Conservation (phyloP, 2,329 filamentous ascomycete genomes). For the Aureobasidium subglaciale region DNA sequence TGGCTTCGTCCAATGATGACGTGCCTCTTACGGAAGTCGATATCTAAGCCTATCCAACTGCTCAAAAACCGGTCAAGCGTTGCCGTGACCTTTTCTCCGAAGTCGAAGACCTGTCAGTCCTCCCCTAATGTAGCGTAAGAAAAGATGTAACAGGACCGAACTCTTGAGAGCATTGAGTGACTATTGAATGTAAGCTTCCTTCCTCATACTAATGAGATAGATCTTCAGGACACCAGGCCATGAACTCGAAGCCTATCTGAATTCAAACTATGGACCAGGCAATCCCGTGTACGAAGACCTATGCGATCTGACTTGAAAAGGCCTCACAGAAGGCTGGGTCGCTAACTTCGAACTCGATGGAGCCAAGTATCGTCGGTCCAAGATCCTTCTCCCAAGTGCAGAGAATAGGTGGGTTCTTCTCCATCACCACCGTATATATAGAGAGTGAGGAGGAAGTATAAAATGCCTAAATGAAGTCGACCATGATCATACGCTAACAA, state of each 20-base stretch:
- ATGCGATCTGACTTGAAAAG: conserved; percentile 22
- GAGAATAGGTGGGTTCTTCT: conserved; percentile 47
- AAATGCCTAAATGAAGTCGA: too few relatives aligned
- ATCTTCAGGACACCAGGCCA: conserved; percentile 25
- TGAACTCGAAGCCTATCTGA: conserved; percentile 25
- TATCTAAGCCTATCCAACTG: not conserved
- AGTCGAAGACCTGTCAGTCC: conserved; percentile 25
- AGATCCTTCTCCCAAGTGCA: conserved; percentile 40
- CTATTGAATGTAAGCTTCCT: too few relatives aligned
- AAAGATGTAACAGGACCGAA: too few relatives aligned
- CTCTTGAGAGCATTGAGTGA: too few relatives aligned
- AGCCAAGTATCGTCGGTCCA: conserved; percentile 39
- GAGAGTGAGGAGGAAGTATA: conserved; percentile 33
- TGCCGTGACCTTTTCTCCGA: conserved; percentile 26
- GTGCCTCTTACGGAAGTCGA: not conserved
- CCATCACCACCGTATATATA: conserved; percentile 54
- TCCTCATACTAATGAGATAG: not conserved
- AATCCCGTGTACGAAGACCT: conserved; percentile 26
- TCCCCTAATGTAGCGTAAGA: too few relatives aligned
- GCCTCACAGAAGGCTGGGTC: conserved; percentile 28
- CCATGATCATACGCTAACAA: not conserved
- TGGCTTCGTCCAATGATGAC: not conserved
- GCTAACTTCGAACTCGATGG: conserved; percentile 32
- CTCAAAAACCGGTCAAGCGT: not conserved
- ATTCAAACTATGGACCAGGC: conserved; percentile 26